Evolutionary conservation across 139 green algal genomes (phyloP), one percentile per base, ranked within the genome.

Genomic region (Picochlorum sp.): DNA sequence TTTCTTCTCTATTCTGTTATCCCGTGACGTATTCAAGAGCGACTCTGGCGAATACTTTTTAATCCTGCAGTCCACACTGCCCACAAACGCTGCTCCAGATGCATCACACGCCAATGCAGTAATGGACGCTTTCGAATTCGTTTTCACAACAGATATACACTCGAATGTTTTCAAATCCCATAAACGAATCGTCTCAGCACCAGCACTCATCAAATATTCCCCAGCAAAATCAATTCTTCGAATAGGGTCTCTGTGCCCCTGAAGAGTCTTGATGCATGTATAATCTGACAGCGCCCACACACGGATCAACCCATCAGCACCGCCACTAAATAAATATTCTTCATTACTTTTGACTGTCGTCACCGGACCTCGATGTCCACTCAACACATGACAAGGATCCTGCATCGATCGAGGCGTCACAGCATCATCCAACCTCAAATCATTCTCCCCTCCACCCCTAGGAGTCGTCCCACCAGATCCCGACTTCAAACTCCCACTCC

Each of bases 181-280:
- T 7, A 73, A 15, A 5, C 71, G 60, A 47, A 96, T 69, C 24
- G 69, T 78, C 24, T 83, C 81, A 16, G 87, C 91, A 41, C 75
- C 83, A 10, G 68, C 78, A 45, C 78, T 80, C 52, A 77, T 83
- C 45, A 94, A 77, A 34, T 59, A 34, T 49, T 47, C 49, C 47
- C 24, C 20, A 7, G 28, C 20, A 6, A 31, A 6, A 8, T 44
- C 23, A 66, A 95, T 69, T 20, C 72, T 41, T 26, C 81, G 79
- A 24, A 95, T 85, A 3, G 86, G 81, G 62, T 88, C 87, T 65
- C 65, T 73, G 74, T 92, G 85, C 10, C 83, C 85, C 2, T 57
- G 23, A 57, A 90, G 73, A 0, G 65, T 78, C 45, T 55, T 50
- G 23, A 81, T 16, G 65, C 69, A 85, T 30, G 63, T 72, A 30